These are phyloP conservation scores for Rosa persica DNA, from an alignment of 306 rosid genomes.

Conservation along the genomic window DNA sequence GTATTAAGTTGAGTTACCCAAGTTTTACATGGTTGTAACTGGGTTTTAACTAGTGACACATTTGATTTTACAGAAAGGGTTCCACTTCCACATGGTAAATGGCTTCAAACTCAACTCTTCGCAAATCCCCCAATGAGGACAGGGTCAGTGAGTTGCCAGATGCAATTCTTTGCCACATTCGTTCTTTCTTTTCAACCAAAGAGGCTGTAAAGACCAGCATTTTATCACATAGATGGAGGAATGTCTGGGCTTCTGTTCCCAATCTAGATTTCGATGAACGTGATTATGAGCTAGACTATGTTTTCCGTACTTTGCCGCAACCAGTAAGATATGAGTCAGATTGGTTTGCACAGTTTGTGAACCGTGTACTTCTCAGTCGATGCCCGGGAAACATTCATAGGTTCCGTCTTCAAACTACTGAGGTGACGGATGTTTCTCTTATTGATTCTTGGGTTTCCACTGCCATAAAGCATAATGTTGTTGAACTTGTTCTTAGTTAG, in stretches of 20 bases:
- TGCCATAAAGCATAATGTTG: neutral
- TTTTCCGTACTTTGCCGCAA: neutral
- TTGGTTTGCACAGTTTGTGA: neutral
- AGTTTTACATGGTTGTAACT: too few species aligned
- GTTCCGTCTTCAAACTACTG: neutral
- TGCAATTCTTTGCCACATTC: neutral
- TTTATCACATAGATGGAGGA: conserved; percentile 2
- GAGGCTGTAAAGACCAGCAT: neutral
- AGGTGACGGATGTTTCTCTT: neutral
- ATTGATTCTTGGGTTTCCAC: neutral
- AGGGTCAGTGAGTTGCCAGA: conserved; percentile 4
- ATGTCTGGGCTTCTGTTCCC: neutral
- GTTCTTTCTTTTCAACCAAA: neutral
- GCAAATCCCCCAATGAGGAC: neutral
- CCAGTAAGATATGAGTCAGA: neutral
- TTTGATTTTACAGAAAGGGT: too few species aligned
- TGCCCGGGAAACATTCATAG: neutral
- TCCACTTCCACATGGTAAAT: too few species aligned
- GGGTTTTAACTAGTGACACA: too few species aligned
- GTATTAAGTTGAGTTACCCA: too few species aligned
- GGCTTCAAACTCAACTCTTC: neutral
- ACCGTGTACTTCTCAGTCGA: neutral
- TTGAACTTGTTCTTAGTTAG: neutral
- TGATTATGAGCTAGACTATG: neutral
- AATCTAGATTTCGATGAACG: neutral